Base-by-base conservation (phyloP, 352 stramenopile species). In the Globisporangium canariense region DNA sequence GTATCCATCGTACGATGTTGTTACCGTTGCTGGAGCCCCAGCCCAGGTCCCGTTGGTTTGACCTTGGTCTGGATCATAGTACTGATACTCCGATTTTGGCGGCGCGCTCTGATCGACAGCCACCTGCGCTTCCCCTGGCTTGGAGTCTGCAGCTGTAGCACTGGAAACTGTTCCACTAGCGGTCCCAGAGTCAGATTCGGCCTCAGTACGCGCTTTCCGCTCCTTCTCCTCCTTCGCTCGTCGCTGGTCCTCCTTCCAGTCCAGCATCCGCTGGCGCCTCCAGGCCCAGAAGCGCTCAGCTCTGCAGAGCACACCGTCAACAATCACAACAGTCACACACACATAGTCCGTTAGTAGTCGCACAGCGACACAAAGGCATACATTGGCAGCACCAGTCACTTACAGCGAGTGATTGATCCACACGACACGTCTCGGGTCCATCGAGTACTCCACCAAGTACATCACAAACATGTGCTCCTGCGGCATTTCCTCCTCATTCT, bases 321-420 rank as follows among this genome's bases (percentile, higher is more conserved):
- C 7, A 22, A 62, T 41, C 36, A 9, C 36, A 14, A 14, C 11
- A 28, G 25, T 28, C 25, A 60, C 16, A 66, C 14, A 68, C 16
- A 56, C 13, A 55, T 9, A 36, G 28, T 52, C 4, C 28, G 13
- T 16, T 47, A 62, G 11, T 11, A 20, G 7, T 7, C n/a, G 32
- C 11, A 10, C n/a, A 16, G 13, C 0, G 4, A 32, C n/a, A 28
- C n/a, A 20, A 49, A 43, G 5, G 22, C 9, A 55, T 8, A 43
- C 1, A 1, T 25, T 28, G 18, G 5, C 20, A 36, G 38, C 2
- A n/a, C 2, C 1, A 28, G 20, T 53, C 11, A 77, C 81, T 40
- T 79, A 90, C 81, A 90, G 61, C 0, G 74, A 85, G 38, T 88
- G 81, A 53, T 77, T 86, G 58, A 91, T 78, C 82, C 82, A 91